These are phyloP conservation scores for Pythium aphanidermatum DNA, from an alignment of 352 stramenopile genomes.

Conservation along the genomic window DNA sequence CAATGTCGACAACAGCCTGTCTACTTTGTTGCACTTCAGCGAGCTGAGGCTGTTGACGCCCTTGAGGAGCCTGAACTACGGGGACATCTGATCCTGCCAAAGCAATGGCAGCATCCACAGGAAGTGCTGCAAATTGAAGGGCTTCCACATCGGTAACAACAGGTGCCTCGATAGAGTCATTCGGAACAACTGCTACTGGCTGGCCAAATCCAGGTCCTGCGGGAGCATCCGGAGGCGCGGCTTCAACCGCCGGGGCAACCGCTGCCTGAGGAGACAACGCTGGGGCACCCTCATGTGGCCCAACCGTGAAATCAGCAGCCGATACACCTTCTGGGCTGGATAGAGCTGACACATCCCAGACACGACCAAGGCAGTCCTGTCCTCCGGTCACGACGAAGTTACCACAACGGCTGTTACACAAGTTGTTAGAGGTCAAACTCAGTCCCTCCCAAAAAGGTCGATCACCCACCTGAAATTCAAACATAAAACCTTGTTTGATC, in stretches of 20 bases:
- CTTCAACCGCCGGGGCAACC: neutral
- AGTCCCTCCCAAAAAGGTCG: neutral
- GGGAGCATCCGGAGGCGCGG: too few relatives aligned
- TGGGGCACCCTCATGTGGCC: constrained; percentile 1
- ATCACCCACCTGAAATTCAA: constrained; percentile 40
- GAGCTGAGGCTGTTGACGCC: constrained; percentile 17
- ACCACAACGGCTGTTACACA: constrained; percentile 60
- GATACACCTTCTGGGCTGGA: constrained; percentile 10
- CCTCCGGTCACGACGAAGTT: constrained; percentile 85
- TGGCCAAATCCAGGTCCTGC: too few relatives aligned
- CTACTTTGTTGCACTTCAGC: constrained; percentile 12
- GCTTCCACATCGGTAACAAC: too few relatives aligned
- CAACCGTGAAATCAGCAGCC: constrained; percentile 13
- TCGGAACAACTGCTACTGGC: too few relatives aligned
- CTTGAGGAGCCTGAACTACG: too few relatives aligned
- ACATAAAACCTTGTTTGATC: constrained; percentile 37
- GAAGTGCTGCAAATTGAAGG: constrained; percentile 3
- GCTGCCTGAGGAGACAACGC: neutral
- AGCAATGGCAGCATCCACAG: neutral
- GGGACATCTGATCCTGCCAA: too few relatives aligned
- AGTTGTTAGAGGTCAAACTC: constrained; percentile 12
- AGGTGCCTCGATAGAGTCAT: too few relatives aligned
- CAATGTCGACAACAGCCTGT: constrained; percentile 9
- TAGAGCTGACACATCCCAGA: constrained; percentile 66
- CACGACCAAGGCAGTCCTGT: constrained; percentile 81